Percentiles rank a stretch among this genome's conserved stretches.
phyloP scores from a whole-genome alignment of 495 filamentous ascomycete genomes.

The Lasiosphaeris hirsuta region DNA sequence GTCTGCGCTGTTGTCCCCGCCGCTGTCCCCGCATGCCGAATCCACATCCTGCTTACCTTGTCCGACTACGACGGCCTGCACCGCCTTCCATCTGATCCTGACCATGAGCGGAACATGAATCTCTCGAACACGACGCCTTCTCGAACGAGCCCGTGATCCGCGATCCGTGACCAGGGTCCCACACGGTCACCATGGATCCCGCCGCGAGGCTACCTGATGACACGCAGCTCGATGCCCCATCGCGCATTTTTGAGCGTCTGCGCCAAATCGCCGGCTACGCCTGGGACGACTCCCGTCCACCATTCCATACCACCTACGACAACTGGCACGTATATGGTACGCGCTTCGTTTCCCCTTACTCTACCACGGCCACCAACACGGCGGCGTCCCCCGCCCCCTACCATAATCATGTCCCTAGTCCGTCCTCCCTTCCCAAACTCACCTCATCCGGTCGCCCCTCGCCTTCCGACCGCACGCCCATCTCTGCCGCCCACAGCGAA shows the following conservation, averaged over 20 bases:
- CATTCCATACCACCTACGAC: conserved; percentile 81
- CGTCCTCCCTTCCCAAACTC: conserved; percentile 30
- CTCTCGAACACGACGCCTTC: conserved; percentile 29
- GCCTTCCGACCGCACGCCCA: conserved; percentile 32
- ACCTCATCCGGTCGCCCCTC: conserved; percentile 28
- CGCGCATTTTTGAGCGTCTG: conserved; percentile 69
- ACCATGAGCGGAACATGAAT: conserved; percentile 36
- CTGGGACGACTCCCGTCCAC: conserved; percentile 66
- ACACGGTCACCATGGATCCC: conserved; percentile 45
- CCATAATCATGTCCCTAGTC: conserved; percentile 21
- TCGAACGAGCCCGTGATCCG: conserved; percentile 26
- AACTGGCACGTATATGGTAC: conserved; percentile 60
- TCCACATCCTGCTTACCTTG: background rate
- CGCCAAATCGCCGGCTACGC: conserved; percentile 68
- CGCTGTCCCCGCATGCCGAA: conserved; percentile 18
- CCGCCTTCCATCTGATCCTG: background rate
- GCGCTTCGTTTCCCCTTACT: conserved; percentile 43
- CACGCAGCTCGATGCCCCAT: conserved; percentile 61
- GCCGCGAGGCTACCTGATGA: conserved; percentile 53
- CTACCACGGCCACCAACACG: conserved; percentile 26
- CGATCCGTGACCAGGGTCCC: conserved; percentile 15
- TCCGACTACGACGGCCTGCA: background rate
- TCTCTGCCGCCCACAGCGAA: conserved; percentile 32
- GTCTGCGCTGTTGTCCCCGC: no score
- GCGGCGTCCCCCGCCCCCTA: conserved; percentile 23